Base-by-base conservation (phyloP, 1,139 yeast species). In the Hyphopichia khmerensis region DNA sequence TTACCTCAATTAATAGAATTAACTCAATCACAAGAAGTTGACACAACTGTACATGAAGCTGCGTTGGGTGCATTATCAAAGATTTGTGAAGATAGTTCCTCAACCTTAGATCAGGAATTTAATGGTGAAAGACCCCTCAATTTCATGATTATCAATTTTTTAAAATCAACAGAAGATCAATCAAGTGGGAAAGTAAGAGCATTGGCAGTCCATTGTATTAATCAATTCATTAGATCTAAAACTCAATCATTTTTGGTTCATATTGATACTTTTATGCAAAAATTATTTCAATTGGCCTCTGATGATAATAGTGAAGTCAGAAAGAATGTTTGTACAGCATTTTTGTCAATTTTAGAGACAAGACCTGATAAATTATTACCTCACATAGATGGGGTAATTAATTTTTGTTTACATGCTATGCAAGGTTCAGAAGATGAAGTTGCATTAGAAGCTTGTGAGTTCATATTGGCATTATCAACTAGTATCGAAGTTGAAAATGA, bases 381-480 rank as follows among this genome's bases (percentile, higher is more conserved):
- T 9, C 96, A 91, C 59, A 64, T 93, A 45, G 82, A 78, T 43
- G 98, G 98, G 4, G 90, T 93, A 15, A 79, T 93, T 40, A 80
- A 84, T 51, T 93, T 87, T 67, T 83, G 93, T 58, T 65, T 89
- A 44, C 97, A 91, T 61, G 79, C 91, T 48, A 82, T 93, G 69
- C 78, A 79, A 47, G 82, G 77, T 49, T 62, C 65, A 30, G 65
- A 68, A 9, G 95, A 87, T 48, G 83, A 76, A 43, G 95, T 90
- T 33, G 87, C 96, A 0, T 70, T 90, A 40, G 96, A 90, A 60
- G 98, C 96, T 2, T 89, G 96, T 64, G 99, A 93, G 65, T 90
- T 93, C 55, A 69, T 95, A 48, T 74, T 93, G 41, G 82, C 87
- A 1, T 72, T 93, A 44, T 82, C 95, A 1, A 85, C 89, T 11